These are phyloP conservation scores for Apiotrichum mycotoxinovorans DNA, from an alignment of 1,284 basidiomycete species.

Conservation along the genomic window DNA sequence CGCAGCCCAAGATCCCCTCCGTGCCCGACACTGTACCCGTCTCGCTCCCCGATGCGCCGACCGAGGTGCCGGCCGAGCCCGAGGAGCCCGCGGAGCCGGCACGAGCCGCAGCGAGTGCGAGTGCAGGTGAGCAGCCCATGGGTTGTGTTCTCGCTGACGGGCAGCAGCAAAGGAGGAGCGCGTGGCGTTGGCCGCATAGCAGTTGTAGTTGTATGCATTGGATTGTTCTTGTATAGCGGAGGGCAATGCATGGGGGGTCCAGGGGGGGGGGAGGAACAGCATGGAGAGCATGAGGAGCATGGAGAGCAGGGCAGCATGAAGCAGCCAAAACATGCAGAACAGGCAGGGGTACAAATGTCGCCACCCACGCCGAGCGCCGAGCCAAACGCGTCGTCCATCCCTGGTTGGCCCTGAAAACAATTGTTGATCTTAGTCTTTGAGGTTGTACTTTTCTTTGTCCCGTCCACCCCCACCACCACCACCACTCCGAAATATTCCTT, in stretches of 20 bases:
- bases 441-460: no score
- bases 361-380: no score
- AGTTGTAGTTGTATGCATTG: slow-evolving; percentile 1
- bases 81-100: not conserved
- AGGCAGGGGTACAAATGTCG: no score
- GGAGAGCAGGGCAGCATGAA: no score
- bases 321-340: no score
- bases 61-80: slow-evolving; percentile 48
- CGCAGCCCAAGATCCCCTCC: slow-evolving; percentile 34
- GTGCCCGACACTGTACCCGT: slow-evolving; percentile 37
- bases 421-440: no score
- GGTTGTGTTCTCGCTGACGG: slow-evolving; percentile 5
- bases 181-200: slow-evolving; percentile 53
- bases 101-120: not conserved
- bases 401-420: not conserved
- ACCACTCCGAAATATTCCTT: no score
- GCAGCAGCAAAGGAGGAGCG: slow-evolving; percentile 41
- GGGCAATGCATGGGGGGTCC: no score
- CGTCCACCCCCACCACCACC: no score
- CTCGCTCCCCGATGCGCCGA: slow-evolving; percentile 56
- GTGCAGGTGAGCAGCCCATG: not conserved
- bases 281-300: no score
- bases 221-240: not conserved
- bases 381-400: not conserved
- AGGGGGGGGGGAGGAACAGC: no score